Conservation (phyloP, 2,329 filamentous ascomycete genomes). For the Fusarium mundagurra region DNA sequence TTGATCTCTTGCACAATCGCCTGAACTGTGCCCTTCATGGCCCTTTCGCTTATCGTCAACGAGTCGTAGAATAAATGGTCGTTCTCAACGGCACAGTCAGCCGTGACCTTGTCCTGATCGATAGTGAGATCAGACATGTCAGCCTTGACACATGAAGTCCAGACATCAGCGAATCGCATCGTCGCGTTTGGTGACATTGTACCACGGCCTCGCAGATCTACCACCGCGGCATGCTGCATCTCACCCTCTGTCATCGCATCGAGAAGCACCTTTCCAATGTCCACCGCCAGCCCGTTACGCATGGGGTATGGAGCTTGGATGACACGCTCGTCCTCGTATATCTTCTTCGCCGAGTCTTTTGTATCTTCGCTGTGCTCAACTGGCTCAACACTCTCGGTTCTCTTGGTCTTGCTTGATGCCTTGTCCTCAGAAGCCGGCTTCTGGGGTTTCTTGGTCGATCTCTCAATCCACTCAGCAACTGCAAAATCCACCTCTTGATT, state of each 20-base stretch:
- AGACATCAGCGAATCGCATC: conserved; percentile 54
- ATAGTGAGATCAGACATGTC: conserved; percentile 25
- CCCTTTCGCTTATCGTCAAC: conserved; percentile 56
- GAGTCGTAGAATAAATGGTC: conserved; percentile 63
- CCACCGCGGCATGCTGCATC: conserved; percentile 53
- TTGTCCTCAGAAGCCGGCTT: conserved; percentile 34
- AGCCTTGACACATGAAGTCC: conserved; percentile 53
- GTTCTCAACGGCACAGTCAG: conserved; percentile 54
- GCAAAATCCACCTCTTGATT: conserved; percentile 55
- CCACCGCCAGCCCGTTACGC: conserved; percentile 55
- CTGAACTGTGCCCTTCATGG: conserved; percentile 38
- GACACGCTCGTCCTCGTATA: conserved; percentile 29
- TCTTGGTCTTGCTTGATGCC: conserved; percentile 17
- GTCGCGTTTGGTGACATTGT: conserved; percentile 44
- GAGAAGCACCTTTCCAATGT: conserved; percentile 53
- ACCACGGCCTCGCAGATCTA: conserved; percentile 57
- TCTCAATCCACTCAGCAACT: conserved; percentile 56
- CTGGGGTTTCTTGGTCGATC: conserved; percentile 54
- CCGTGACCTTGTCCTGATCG: conserved; percentile 8
- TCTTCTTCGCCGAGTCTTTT: conserved; percentile 2
- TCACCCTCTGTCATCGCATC: conserved; percentile 60
- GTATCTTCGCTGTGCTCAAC: conserved; percentile 9
- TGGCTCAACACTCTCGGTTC: conserved; percentile 9
- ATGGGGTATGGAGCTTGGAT: conserved; percentile 49
- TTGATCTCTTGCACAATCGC: conserved; percentile 30